phyloP scores from a whole-genome alignment of 306 rosid species.

The Phaseolus lunatus region DNA sequence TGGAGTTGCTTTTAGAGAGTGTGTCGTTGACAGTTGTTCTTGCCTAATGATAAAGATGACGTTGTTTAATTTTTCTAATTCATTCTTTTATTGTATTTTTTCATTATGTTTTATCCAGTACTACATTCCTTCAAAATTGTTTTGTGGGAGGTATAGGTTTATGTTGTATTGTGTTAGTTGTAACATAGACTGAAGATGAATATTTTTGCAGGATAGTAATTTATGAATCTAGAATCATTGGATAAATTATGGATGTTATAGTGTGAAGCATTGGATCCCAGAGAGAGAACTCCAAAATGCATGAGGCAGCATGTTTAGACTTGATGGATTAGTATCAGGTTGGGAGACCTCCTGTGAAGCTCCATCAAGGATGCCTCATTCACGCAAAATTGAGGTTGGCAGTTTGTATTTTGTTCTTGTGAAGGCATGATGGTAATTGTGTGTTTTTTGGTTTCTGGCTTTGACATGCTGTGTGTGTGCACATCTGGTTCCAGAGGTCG shows the following conservation, averaged over 20 bases:
- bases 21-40: not conserved
- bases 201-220: constrained; percentile 68
- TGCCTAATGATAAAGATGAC: not conserved
- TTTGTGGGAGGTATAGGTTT: not conserved
- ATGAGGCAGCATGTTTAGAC: constrained; percentile 62
- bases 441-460: not conserved
- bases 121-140: not conserved
- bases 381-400: constrained; percentile 80
- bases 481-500: constrained; percentile 67
- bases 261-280: constrained; percentile 99
- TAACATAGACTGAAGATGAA: constrained; percentile 44
- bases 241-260: constrained; percentile 39
- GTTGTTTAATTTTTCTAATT: too few relatives aligned
- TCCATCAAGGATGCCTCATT: constrained; percentile 86
- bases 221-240: constrained; percentile 45
- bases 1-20: not conserved
- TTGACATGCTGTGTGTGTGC: not conserved
- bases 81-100: not conserved
- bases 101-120: not conserved
- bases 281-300: constrained; percentile 94
- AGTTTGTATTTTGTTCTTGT: constrained; percentile 38
- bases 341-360: constrained; percentile 99
- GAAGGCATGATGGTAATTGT: not conserved
- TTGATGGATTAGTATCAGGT: constrained; percentile 95
- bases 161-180: not conserved